Evolutionary conservation across 1,284 basidiomycete genomes (phyloP).

Genomic region (Phenoliferia sp.): DNA sequence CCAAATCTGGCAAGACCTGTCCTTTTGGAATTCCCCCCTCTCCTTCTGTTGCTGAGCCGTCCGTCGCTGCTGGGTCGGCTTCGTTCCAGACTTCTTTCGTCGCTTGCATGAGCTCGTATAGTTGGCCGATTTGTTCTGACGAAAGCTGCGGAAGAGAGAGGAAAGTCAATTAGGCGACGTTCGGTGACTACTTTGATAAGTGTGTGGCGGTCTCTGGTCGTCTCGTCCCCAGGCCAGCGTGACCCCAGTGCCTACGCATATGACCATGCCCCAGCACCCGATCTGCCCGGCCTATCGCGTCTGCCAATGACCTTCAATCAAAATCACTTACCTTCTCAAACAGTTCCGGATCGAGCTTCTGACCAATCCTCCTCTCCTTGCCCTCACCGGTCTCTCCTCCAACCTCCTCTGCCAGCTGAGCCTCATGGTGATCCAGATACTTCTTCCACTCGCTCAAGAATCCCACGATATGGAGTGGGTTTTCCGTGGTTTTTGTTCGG

Average conservation of each 20-base stretch:
- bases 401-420: conserved; percentile 50
- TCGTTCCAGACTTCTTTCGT: conserved; percentile 55
- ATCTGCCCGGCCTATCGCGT: no score
- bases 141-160: conserved; percentile 77
- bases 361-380: background rate
- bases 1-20: conserved; percentile 16
- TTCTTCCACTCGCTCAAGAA: conserved; percentile 89
- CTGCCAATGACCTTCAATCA: no score
- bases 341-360: conserved; percentile 4
- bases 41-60: background rate
- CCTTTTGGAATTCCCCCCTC: conserved; percentile 18
- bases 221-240: no score
- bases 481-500: conserved; percentile 68
- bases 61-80: conserved; percentile 10
- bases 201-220: no score
- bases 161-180: no score
- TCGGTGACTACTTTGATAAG: no score
- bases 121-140: conserved; percentile 81
- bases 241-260: no score
- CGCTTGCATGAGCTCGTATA: conserved; percentile 87
- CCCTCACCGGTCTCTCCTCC: conserved; percentile 45
- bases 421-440: conserved; percentile 60
- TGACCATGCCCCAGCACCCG: no score
- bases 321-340: conserved; percentile 2
- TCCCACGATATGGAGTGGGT: conserved; percentile 82